Evolutionary conservation across 306 rosid genomes (phyloP).

Genomic region (Cicer cuneatum): DNA sequence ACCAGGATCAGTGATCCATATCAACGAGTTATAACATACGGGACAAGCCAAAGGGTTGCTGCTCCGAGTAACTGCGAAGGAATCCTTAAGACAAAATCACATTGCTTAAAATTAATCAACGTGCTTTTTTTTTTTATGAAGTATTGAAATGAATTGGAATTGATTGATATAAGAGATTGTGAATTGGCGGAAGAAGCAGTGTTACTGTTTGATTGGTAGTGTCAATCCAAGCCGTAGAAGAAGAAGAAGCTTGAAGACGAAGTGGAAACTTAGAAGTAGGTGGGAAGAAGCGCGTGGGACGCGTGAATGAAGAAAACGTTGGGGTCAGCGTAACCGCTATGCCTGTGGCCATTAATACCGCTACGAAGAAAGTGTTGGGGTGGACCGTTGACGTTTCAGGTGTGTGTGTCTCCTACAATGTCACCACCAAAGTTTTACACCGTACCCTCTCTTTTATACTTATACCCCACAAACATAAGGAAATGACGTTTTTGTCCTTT

Average conservation of each 20-base stretch:
- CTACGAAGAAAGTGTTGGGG: neutral
- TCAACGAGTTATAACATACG: conserved; percentile 65
- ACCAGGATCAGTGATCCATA: conserved; percentile 45
- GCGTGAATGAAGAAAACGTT: conserved; percentile 40
- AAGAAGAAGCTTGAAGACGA: conserved; percentile 56
- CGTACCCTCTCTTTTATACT: too few species aligned
- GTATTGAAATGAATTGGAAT: neutral
- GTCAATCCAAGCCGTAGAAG: conserved; percentile 54
- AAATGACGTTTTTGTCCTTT: too few species aligned
- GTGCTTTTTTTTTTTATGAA: neutral
- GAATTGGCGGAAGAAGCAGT: conserved; percentile 28
- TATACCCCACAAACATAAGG: too few species aligned
- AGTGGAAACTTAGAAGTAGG: conserved; percentile 38
- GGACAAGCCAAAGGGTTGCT: conserved; percentile 80
- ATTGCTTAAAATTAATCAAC: neutral
- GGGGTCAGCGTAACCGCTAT: conserved; percentile 41
- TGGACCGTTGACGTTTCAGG: neutral
- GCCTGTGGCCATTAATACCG: conserved; percentile 49
- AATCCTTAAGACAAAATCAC: conserved; percentile 49
- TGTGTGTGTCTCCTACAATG: neutral
- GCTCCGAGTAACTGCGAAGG: conserved; percentile 46
- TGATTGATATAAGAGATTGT: neutral
- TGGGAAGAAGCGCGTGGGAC: conserved; percentile 42
- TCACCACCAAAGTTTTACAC: too few species aligned
- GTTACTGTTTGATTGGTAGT: conserved; percentile 51